Evolutionary conservation across 2,329 filamentous ascomycete genomes (phyloP), one percentile per base, ranked within the genome.

Genomic region (Aureobasidium sp.): DNA sequence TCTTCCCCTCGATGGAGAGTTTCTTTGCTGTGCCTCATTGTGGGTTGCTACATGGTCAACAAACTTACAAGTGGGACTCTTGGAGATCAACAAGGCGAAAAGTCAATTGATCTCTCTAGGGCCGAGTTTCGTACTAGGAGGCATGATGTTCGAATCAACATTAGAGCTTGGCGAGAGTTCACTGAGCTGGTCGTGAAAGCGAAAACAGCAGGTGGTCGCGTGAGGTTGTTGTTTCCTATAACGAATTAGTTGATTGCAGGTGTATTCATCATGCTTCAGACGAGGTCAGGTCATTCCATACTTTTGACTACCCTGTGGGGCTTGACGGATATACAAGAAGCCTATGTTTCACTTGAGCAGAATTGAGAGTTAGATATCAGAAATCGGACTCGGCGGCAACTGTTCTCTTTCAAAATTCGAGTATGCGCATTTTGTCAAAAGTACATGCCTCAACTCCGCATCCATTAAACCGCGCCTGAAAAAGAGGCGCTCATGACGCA

Each of bases 391-490:
- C 13, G 15, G 3, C 23, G 27, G 45, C 27, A 25, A 25, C 17
- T 4, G 17, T n/a, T 49, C n/a, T 37, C 19, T 37, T 13, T 50
- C 31, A 50, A 50, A 50, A 50, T 35, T n/a, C 23, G 47, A 50
- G 47, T 50, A 50, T 50, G 47, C 47, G 47, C 47, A 50, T 37
- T 50, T 50, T 31, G 13, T 50, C 47, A 50, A 37, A n/a, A 50
- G 31, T 50, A 50, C 37, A 50, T 50, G 31, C 47, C 47, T 50
- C 47, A 35, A 50, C 29, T 31, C 31, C 47, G 19, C 29, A 35
- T 31, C 31, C 47, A 50, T 50, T 50, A 37, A 49, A 49, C 31
- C 31, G 15, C 47, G 31, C 47, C 47, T 37, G 5, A 37, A 15
- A 25, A 50, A 31, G 27, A 37, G 19, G 31, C 47, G 47, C 47